phyloP scores from a whole-genome alignment of 805 yeast genomes.

The Wickerhamomyces xylosicus region DNA sequence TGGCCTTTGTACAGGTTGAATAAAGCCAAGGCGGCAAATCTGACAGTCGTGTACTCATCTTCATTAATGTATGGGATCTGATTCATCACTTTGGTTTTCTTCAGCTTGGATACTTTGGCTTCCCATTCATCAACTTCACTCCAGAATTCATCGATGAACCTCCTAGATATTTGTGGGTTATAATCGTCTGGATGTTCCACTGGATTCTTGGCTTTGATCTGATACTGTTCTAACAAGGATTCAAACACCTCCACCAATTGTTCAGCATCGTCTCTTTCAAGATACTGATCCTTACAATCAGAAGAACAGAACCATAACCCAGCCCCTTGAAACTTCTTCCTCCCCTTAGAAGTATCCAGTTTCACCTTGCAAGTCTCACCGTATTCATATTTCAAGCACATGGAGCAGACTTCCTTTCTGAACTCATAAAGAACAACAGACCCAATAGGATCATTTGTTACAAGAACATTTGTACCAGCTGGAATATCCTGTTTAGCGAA shows the following conservation, averaged over 20 bases:
- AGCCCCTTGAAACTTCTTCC: conserved; percentile 22
- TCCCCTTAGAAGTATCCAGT: conserved; percentile 12
- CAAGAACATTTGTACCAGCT: conserved; percentile 29
- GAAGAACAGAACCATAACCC: conserved; percentile 47
- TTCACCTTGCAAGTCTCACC: conserved; percentile 38
- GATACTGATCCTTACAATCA: conserved; percentile 30
- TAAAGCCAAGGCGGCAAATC: conserved; percentile 33
- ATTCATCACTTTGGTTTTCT: conserved; percentile 24
- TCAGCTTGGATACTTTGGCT: conserved; percentile 20
- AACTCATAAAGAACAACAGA: conserved; percentile 40
- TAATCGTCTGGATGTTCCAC: conserved; percentile 5
- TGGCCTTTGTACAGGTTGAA: conserved; percentile 18
- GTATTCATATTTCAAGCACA: conserved; percentile 38
- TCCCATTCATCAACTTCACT: conserved; percentile 28
- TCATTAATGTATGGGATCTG: conserved; percentile 37
- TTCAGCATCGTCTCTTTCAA: conserved; percentile 23
- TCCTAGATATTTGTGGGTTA: conserved; percentile 8
- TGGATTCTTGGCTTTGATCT: conserved; percentile 20
- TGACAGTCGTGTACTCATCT: conserved; percentile 40
- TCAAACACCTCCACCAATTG: conserved; percentile 28
- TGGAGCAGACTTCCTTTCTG: conserved; percentile 51
- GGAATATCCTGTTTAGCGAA: conserved; percentile 34
- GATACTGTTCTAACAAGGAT: conserved; percentile 12
- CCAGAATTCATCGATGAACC: conserved; percentile 27
- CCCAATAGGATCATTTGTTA: conserved; percentile 33